Base-by-base conservation (phyloP, 2,329 filamentous ascomycete species). In the Mycogone perniciosa region DNA sequence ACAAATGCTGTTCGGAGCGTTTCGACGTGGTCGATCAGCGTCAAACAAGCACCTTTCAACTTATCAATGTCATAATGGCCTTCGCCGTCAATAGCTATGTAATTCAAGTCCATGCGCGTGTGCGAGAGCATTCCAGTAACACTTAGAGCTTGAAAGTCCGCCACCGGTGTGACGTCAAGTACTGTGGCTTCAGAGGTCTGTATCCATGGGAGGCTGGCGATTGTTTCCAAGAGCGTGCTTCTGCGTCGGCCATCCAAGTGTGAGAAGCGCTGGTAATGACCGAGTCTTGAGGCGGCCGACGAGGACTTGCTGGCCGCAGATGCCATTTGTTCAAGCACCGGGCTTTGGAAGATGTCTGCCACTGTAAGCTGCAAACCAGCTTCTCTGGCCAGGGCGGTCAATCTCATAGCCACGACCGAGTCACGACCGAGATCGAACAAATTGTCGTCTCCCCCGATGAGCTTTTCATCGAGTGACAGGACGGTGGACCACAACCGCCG, bases 371-470 rank as follows among this genome's bases (percentile, higher is more conserved):
- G 37, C 46, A 55, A 38, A 34, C 30, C 43, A 26, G 52, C 46
- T n/a, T 35, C 26, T 45, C 41, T 52, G 38, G 51, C 48, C 7
- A 34, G 26, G 42, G 51, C 51, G 27, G 53, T 45, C 30, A 55
- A n/a, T 41, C 49, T 53, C 50, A 55, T 53, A 26, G 51, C 50
- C 39, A 37, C 44, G 34, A 55, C 52, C 27, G 53, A 55, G 42
- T 55, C 53, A 42, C 43, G 56, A 6, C 57, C 57, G 26, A 55
- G 40, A 13, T 50, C 48, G 48, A 59, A 56, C 31, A 59, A 57
- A 44, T 57, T 59, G 45, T 59, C 54, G 43, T 50, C 35, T 46
- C 46, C 41, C 27, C 48, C 49, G 43, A 55, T 52, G 13, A 29
- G 45, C 11, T 44, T 46, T 35, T 37, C 31, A 26, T 55, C 46